phyloP scores from a whole-genome alignment of 371 early-diverging fungal species.

The Conidiobolus incongruus region DNA sequence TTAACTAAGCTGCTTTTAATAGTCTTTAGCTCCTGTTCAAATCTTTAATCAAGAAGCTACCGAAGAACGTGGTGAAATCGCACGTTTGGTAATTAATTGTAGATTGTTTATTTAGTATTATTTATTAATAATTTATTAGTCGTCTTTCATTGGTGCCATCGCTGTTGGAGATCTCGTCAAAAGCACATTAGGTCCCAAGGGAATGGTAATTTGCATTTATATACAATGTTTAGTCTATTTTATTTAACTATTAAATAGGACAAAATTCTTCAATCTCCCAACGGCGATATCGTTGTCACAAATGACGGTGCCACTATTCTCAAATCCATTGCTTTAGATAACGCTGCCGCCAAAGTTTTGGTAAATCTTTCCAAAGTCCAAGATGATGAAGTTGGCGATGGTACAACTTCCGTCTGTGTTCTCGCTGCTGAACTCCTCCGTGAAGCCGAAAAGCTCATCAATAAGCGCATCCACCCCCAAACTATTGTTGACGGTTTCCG shows the following conservation, averaged over 20 bases:
- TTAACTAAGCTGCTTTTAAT: too few relatives aligned
- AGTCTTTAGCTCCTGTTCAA: constrained; percentile 51
- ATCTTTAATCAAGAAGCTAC: constrained; percentile 83
- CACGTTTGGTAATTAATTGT: constrained; percentile 59
- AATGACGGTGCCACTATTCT: constrained; percentile 99
- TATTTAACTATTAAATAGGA: constrained; percentile 23
- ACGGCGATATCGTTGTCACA: constrained; percentile 82
- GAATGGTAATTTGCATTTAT: constrained; percentile 50
- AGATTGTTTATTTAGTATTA: neutral
- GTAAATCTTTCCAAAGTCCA: constrained; percentile 96
- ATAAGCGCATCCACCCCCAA: constrained; percentile 94
- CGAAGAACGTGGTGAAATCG: constrained; percentile 94
- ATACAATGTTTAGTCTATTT: neutral
- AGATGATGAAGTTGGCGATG: constrained; percentile 99
- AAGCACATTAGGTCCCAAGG: constrained; percentile 68
- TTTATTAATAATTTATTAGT: constrained; percentile 7
- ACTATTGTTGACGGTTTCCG: constrained; percentile 96
- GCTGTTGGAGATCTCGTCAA: constrained; percentile 97
- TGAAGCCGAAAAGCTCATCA: constrained; percentile 87
- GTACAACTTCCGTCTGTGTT: constrained; percentile 98
- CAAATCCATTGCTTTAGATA: constrained; percentile 94
- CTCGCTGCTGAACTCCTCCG: constrained; percentile 92
- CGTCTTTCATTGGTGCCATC: constrained; percentile 61
- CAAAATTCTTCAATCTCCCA: constrained; percentile 91
- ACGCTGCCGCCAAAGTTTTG: constrained; percentile 96